Evolutionary conservation across 371 early-diverging fungal genomes (phyloP).

Genomic region (Mucor plumbeus): DNA sequence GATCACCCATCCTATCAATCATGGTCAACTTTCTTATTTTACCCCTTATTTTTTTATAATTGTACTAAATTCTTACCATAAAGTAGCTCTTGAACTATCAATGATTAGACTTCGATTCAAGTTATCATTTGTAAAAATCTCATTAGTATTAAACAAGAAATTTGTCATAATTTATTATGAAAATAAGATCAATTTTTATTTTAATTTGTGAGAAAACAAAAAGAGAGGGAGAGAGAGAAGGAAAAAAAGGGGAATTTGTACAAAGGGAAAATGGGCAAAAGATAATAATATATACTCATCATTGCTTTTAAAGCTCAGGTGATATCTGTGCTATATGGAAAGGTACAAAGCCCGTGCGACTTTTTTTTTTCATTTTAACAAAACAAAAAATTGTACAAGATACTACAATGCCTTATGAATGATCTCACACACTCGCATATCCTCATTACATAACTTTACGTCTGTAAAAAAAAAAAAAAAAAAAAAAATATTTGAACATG

Average conservation of each 20-base stretch:
- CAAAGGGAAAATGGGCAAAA: not conserved
- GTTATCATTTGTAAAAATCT: conserved; percentile 4
- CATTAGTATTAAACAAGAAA: conserved; percentile 4
- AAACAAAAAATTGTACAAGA: not conserved
- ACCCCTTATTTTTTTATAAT: not conserved
- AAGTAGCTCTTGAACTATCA: conserved; percentile 8
- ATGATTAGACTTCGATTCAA: conserved; percentile 1
- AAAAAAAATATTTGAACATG: too few relatives aligned
- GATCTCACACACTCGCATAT: not conserved
- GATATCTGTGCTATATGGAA: not conserved
- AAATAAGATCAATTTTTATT: not conserved
- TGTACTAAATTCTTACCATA: not conserved
- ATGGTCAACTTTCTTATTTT: not conserved
- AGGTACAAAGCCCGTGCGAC: conserved; percentile 10
- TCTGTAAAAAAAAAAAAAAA: too few relatives aligned
- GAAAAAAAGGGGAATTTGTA: not conserved
- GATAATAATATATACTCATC: not conserved
- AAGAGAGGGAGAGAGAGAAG: not conserved
- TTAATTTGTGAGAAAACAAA: not conserved
- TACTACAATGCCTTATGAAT: not conserved
- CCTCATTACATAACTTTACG: too few relatives aligned
- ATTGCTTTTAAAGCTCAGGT: conserved; percentile 8
- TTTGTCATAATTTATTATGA: conserved; percentile 1
- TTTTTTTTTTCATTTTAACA: conserved; percentile 1
- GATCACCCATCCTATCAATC: conserved; percentile 75